phyloP scores from a whole-genome alignment of 345 rosid genomes.

The Geranium brycei region DNA sequence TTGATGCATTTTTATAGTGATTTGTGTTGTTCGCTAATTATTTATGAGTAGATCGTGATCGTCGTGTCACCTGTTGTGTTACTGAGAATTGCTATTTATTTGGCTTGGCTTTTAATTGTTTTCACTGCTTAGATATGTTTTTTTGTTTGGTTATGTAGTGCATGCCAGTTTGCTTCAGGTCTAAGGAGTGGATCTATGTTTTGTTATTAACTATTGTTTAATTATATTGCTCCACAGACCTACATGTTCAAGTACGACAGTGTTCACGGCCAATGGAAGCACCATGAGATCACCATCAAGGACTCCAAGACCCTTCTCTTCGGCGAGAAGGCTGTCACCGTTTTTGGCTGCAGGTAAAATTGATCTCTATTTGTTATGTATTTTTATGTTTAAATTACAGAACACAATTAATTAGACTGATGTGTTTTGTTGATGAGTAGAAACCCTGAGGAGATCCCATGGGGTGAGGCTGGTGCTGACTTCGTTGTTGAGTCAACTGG shows the following conservation, averaged over 20 bases:
- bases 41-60: background rate
- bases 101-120: too few species aligned
- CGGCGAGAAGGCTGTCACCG: constrained; percentile 39
- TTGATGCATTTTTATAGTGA: background rate
- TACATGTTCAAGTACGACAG: constrained; percentile 61
- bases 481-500: constrained; percentile 57
- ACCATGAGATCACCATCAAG: constrained; percentile 40
- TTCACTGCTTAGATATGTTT: too few species aligned
- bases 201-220: background rate
- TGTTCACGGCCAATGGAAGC: constrained; percentile 62
- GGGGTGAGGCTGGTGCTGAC: constrained; percentile 52
- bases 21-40: background rate
- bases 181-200: background rate
- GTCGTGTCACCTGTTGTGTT: background rate
- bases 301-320: constrained; percentile 55
- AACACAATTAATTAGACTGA: background rate
- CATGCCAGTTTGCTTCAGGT: background rate
- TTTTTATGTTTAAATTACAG: background rate
- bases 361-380: background rate
- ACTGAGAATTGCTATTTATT: too few species aligned
- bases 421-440: constrained; percentile 10
- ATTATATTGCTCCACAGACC: constrained; percentile 14
- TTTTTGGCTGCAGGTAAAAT: constrained; percentile 39
- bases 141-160: background rate
- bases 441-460: constrained; percentile 64